Base-by-base conservation (phyloP, 805 yeast species). In the Ogataea wickerhamii region DNA sequence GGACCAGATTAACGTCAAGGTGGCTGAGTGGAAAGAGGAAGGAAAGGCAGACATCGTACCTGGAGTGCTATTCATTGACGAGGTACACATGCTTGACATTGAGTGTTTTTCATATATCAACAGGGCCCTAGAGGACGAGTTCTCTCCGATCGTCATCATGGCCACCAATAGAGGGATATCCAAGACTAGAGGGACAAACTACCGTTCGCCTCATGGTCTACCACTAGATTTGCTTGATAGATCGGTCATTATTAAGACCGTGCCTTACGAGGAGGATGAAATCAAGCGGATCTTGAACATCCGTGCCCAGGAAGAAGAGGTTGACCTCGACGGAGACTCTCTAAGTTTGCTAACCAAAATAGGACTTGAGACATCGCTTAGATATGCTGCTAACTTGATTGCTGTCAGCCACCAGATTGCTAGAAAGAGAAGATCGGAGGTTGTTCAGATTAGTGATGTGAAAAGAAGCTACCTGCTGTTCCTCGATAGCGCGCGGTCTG, bases 31-130 rank as follows among this genome's bases (percentile, higher is more conserved):
- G 70, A 91, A 91, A 43, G 96, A 91, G 63, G 97, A 93, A 68
- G 98, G 98, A 44, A 86, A 91, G 37, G 99, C 99, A 10, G 98
- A 91, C 66, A 74, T 93, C 34, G 86, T 93, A 41, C 99, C 99
- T 2, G 99, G 99, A 55, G 99, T 93, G 18, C 70, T 93, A 52
- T 93, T 93, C 63, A 88, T 93, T 52, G 99, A 93, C 64, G 99
- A 93, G 68, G 97, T 89, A 35, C 96, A 93, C 66, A 93, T 93
- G 98, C 78, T 93, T 48, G 99, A 93, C 63, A 83, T 93, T 54
- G 99, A 93, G 65, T 82, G 96, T 55, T 93, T 93, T 60, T 85
- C 98, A 13, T 93, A 86, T 64, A 76, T 93, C 52, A 93, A 93
- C 68, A 76, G 95, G 48, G 98, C 98, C 7, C 72, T 93, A 47